These are phyloP conservation scores for Penicillium silybi DNA, from an alignment of 495 filamentous ascomycete species.

Conservation along the genomic window DNA sequence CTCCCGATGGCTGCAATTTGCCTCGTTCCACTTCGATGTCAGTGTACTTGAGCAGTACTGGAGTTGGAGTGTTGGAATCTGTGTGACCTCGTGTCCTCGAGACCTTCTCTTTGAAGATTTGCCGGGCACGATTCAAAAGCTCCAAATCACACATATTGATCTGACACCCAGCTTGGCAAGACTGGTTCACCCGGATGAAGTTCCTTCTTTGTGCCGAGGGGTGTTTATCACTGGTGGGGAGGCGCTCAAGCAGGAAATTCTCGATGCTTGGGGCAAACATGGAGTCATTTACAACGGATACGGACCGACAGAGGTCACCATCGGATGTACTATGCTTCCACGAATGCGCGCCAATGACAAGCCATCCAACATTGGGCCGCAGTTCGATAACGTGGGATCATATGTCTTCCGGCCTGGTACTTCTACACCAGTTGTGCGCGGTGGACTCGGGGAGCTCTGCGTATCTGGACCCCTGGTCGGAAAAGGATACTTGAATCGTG, in stretches of 20 bases:
- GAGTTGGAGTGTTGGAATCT: slow-evolving; percentile 83
- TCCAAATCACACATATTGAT: slow-evolving; percentile 83
- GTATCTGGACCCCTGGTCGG: slow-evolving; percentile 82
- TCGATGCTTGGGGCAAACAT: slow-evolving; percentile 42
- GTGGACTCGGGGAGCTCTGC: slow-evolving; percentile 81
- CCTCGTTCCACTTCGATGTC: slow-evolving; percentile 85
- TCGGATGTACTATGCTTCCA: slow-evolving; percentile 72
- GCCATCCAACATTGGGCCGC: slow-evolving; percentile 78
- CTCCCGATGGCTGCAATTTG: slow-evolving; percentile 82
- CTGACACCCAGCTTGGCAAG: slow-evolving; percentile 45
- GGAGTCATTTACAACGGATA: slow-evolving; percentile 50
- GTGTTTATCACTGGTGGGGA: slow-evolving; percentile 43
- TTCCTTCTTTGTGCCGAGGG: slow-evolving; percentile 33
- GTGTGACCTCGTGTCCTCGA: slow-evolving; percentile 69
- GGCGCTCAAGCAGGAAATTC: slow-evolving; percentile 40
- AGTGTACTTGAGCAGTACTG: slow-evolving; percentile 85
- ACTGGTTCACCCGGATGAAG: slow-evolving; percentile 36
- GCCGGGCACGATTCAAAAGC: slow-evolving; percentile 58
- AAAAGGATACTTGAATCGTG: slow-evolving; percentile 79
- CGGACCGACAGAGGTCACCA: slow-evolving; percentile 87
- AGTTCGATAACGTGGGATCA: slow-evolving; percentile 77
- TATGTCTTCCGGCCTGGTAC: slow-evolving; percentile 72
- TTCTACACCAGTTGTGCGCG: slow-evolving; percentile 66
- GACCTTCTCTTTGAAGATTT: slow-evolving; percentile 78
- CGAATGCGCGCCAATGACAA: slow-evolving; percentile 67